phyloP scores from a whole-genome alignment of 306 rosid species.

The Medicago truncatula region DNA sequence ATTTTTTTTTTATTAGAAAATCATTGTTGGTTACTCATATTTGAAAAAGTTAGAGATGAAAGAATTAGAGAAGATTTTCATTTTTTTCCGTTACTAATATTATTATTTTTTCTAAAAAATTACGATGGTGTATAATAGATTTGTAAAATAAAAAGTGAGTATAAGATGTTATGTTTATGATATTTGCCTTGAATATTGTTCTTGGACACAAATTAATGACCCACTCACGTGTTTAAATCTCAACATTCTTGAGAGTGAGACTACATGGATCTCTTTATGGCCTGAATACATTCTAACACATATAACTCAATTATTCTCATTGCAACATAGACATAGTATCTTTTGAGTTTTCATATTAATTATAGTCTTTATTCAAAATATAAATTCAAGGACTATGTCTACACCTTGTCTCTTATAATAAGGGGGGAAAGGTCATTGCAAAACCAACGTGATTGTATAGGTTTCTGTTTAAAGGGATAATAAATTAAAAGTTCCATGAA shows the following conservation, averaged over 20 bases:
- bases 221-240: not conserved
- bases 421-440: not conserved
- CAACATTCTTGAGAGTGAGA: slow-evolving; percentile 7
- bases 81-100: not conserved
- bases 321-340: not conserved
- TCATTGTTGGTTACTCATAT: too few species aligned
- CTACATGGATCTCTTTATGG: slow-evolving; percentile 8
- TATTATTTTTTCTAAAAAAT: not conserved
- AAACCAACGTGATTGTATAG: slow-evolving; percentile 3
- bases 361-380: not conserved
- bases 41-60: too few species aligned
- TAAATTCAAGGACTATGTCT: not conserved
- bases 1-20: too few species aligned
- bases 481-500: slow-evolving; percentile 4
- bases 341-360: not conserved
- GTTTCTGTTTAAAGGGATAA: not conserved
- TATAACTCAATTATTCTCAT: not conserved
- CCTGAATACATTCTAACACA: not conserved
- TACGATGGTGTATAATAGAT: not conserved
- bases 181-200: not conserved
- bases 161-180: not conserved
- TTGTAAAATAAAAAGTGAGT: not conserved
- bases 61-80: not conserved
- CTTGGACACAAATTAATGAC: not conserved
- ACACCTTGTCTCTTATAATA: not conserved